A percentile compares a stretch with the other conserved stretches of the same genome.
Conservation (phyloP, 805 yeast species). For the Candida manassasensis region DNA sequence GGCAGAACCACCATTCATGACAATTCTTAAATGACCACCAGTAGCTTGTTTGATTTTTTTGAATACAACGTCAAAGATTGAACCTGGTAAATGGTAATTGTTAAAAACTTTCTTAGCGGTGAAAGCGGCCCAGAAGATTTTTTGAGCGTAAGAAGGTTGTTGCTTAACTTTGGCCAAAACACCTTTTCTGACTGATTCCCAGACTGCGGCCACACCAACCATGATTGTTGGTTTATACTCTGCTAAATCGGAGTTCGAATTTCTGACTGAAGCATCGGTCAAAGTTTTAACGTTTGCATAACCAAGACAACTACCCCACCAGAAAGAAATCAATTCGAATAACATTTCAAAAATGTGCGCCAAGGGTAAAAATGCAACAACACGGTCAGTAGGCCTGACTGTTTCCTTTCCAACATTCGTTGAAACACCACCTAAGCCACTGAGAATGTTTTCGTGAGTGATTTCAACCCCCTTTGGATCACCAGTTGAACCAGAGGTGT, state of each 20-base stretch:
- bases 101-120: constrained; percentile 64
- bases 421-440: constrained; percentile 83
- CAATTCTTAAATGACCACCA: constrained; percentile 75
- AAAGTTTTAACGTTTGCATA: constrained; percentile 92
- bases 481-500: constrained; percentile 85
- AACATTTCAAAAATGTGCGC: constrained; percentile 95
- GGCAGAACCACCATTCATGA: constrained; percentile 93
- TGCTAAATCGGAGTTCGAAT: constrained; percentile 84
- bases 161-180: constrained; percentile 69
- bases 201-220: constrained; percentile 99
- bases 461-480: constrained; percentile 80
- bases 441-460: constrained; percentile 61
- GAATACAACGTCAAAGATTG: constrained; percentile 74
- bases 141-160: constrained; percentile 63
- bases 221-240: constrained; percentile 86
- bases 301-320: constrained; percentile 89
- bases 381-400: constrained; percentile 57
- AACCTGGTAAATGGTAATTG: constrained; percentile 70
- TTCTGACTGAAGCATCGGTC: constrained; percentile 72
- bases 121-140: constrained; percentile 85
- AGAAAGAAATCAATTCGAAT: constrained; percentile 72
- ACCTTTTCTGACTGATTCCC: constrained; percentile 95
- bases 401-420: constrained; percentile 50
- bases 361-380: constrained; percentile 86
- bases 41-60: constrained; percentile 90